Evolutionary conservation across 768 basidiomycete genomes (phyloP), one percentile per base, ranked within the genome.

Genomic region (Holtermannia corniformis): DNA sequence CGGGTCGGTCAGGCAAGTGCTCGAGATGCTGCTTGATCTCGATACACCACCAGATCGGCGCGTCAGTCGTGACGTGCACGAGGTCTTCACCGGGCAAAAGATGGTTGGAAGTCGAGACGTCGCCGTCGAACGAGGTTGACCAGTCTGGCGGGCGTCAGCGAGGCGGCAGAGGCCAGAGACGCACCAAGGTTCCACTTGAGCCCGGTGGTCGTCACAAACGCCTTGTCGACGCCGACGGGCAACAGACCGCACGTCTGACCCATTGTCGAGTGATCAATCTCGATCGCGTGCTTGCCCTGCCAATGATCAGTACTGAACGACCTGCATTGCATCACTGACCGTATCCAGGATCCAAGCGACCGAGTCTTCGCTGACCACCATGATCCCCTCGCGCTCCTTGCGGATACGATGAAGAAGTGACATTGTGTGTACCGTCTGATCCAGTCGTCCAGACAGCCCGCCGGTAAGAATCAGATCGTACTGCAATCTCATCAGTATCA

Each of bases 161-260:
- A 32, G 3, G 20, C 2, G 0, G 13, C 2, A 32, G 24, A 40
- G 5, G 25, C 22, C 1, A 37, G 5, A 23, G 1, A 75, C 80
- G 57, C 62, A 86, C 92, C 79, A 43, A 95, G 71, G 71, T 99
- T 85, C 95, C 95, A 99, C 60, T 81, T 77, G 27, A 96, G 76
- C 0, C 95, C 95, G 0, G 74, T 78, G 0, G 91, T 96, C 2
- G 85, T 80, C n/a, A 97, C 75, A 14, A 80, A 71, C 0, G 90
- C 85, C 3, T 77, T 78, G 24, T 83, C 83, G 13, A 91, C 74
- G 0, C 92, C 95, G 2, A 97, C 79, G 0, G 95, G 95, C 10
- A 99, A 79, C n/a, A 97, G 78, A 0, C 92, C 95, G 67, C 95
- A 99, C 0, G 92, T 96, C 47, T 81, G 80, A 0, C 92, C 93